Evolutionary conservation across 371 early-diverging fungal species (phyloP), one percentile per base, ranked within the genome.

Genomic region (Syncephalastrum sp.): DNA sequence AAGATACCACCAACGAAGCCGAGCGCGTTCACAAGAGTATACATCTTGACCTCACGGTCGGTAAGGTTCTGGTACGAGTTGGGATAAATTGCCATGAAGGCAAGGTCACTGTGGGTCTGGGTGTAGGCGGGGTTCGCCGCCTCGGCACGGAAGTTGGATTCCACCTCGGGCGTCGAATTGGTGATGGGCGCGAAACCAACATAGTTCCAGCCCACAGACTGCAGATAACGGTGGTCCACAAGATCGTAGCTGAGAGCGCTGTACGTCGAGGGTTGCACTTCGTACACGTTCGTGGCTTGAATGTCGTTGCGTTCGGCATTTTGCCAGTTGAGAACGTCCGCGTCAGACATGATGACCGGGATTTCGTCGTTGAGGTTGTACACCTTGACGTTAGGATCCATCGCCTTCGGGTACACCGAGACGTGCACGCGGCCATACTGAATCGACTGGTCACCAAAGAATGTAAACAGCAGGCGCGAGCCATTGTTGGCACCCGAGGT

Each of bases 1-100:
- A 78, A 73, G 53, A 78, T 69, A 66, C 79, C 79, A 61, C 79
- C 79, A 5, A 75, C 72, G 42, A 78, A 75, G 53, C 79, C 79
- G 47, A 78, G 64, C 1, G 75, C 79, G 52, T 78, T 78, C 23
- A 78, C 57, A 5, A 78, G 57, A 5, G 74, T 75, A 42, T 75
- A 78, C 64, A 78, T 66, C 62, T 78, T 78, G 58, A 72, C 70
- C 53, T 78, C 79, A 47, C 73, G 73, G 17, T 67, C 68, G 8
- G 57, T 56, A 5, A 61, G 42, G 7, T 46, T 50, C 7, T 57
- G 68, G 49, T 59, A 78, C 8, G 21, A 44, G 12, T 64, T 29
- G 16, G 75, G 75, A 42, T 55, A 60, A 12, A 78, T 50, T 15
- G 69, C 62, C 13, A 78, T 38, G 8, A 68, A 16, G 50, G 74